These are phyloP conservation scores for Penicillium bovifimosum DNA, from an alignment of 495 filamentous ascomycete genomes.

Conservation along the genomic window DNA sequence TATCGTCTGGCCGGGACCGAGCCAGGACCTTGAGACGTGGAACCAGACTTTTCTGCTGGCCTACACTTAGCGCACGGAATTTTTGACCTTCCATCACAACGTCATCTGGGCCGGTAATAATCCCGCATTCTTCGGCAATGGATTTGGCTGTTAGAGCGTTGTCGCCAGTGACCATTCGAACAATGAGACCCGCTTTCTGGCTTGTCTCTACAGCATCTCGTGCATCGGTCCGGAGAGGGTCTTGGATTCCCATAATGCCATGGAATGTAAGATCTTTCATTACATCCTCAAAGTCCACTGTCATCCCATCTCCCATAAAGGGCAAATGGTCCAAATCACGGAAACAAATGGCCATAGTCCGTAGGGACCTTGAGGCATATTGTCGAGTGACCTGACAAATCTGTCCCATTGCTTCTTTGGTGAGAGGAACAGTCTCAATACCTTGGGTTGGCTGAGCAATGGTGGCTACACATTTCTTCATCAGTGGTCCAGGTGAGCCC, in stretches of 20 bases:
- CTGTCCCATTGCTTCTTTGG: background rate
- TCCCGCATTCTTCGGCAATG: constrained; percentile 73
- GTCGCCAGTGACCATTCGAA: constrained; percentile 76
- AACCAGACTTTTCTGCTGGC: constrained; percentile 57
- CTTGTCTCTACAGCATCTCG: constrained; percentile 60
- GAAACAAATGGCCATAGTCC: constrained; percentile 50
- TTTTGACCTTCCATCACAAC: constrained; percentile 67
- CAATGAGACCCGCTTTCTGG: constrained; percentile 63
- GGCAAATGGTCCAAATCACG: constrained; percentile 50
- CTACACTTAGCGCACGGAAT: constrained; percentile 61
- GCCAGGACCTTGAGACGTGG: constrained; percentile 67
- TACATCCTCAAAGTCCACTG: constrained; percentile 43
- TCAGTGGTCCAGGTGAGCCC: constrained; percentile 54
- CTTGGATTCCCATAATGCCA: constrained; percentile 50
- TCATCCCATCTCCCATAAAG: constrained; percentile 36
- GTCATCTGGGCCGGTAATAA: constrained; percentile 53
- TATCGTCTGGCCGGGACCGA: constrained; percentile 73
- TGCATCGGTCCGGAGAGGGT: constrained; percentile 58
- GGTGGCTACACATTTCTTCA: constrained; percentile 30
- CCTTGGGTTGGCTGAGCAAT: background rate
- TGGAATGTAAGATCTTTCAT: constrained; percentile 48
- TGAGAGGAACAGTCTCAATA: background rate
- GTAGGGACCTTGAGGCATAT: constrained; percentile 7
- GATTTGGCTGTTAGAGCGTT: constrained; percentile 67
- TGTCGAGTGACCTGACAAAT: background rate